Evolutionary conservation across 2,329 filamentous ascomycete species (phyloP), one percentile per base, ranked within the genome.

Genomic region (Aspergillus cejpii): DNA sequence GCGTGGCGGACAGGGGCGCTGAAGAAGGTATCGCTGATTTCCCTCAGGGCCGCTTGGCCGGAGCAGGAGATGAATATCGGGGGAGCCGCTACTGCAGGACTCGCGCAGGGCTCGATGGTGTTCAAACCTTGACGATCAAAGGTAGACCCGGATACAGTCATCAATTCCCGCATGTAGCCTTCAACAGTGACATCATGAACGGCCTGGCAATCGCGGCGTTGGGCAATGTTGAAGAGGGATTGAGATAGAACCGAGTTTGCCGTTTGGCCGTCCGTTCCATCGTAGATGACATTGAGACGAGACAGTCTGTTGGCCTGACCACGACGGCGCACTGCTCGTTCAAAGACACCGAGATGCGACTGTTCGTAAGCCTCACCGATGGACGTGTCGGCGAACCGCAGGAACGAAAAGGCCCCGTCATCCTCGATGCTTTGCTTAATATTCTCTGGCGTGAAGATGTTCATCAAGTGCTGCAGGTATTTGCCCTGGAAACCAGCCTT

Each of bases 381-480:
- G 11, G 88, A 92, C 0, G 77, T 74, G 56, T 95, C 87, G 3
- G 85, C 80, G 58, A 98, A 95, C 3, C 89, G 83, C 47, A 97
- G 75, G 81, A 89, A 98, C 0, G 90, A 91, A 66, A 97, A 97
- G 1, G 81, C 77, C 11, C 80, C 78, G 39, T 77, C 74, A 1
- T 77, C 75, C 17, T 75, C 72, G 8, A 76, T 67, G 53, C 81
- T 87, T 38, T 80, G 71, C 10, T 76, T 75, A 34, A 96, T 78
- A 56, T 96, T 81, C 39, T 91, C 83, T 0, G 87, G 84, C 1
- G 81, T 80, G 83, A 87, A 98, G 41, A 98, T 83, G 60, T 94
- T 96, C 81, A 97, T 83, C 67, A 94, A 70, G 54, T 94, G 83
- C 24, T 79, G 71, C 17, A 97, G 68, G 53, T 85, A 88, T 63